These are phyloP conservation scores for Saprolegnia parasitica DNA, from an alignment of 352 stramenopile species.

Conservation along the genomic window DNA sequence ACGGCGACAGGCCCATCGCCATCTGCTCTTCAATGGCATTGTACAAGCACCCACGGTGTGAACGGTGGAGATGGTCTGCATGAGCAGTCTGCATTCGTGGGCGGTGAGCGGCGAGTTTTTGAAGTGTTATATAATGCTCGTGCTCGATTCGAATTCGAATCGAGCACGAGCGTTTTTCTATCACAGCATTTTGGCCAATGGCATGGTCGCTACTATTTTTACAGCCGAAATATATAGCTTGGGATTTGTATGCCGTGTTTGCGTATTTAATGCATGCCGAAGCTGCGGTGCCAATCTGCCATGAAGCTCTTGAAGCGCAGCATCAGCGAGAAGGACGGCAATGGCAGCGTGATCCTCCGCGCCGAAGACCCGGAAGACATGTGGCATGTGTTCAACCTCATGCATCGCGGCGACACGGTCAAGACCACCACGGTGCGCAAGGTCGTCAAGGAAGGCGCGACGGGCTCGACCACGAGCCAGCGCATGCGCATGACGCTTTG, in stretches of 20 bases:
- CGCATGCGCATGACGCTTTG: conserved; percentile 94
- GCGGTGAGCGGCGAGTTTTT: no score
- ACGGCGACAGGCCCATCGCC: no score
- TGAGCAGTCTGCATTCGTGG: no score
- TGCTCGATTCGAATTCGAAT: no score
- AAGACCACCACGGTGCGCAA: conserved; percentile 97
- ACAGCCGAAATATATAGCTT: not conserved
- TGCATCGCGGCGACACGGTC: conserved; percentile 91
- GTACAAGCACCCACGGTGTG: no score
- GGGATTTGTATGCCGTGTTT: not conserved
- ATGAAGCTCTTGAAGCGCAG: conserved; percentile 92
- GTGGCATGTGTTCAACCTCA: conserved; percentile 98
- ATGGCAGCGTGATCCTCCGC: conserved; percentile 86
- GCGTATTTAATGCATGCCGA: not conserved
- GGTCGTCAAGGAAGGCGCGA: conserved; percentile 94
- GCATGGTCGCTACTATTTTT: no score
- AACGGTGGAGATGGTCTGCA: no score
- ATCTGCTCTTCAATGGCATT: no score
- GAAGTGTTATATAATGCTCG: no score
- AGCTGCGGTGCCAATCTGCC: not conserved
- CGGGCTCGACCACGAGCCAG: conserved; percentile 92
- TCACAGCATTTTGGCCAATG: no score
- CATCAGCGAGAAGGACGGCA: conserved; percentile 94
- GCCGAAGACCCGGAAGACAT: conserved; percentile 97
- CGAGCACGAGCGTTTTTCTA: no score